These are phyloP conservation scores for Thinopyrum elongatum DNA, from an alignment of 176 grass and related monocot genomes.

Conservation along the genomic window DNA sequence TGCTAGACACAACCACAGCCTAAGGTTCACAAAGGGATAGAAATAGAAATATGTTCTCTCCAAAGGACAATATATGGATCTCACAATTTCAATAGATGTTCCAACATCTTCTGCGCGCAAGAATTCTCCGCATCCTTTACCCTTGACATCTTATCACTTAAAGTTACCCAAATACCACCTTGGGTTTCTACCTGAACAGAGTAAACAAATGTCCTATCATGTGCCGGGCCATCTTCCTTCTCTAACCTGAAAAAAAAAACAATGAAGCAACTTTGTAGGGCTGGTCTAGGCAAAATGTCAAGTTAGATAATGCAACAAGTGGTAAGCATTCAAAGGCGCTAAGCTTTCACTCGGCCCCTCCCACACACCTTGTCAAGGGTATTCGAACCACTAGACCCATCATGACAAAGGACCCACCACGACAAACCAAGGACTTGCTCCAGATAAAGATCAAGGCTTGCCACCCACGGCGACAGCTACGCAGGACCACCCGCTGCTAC, in stretches of 20 bases:
- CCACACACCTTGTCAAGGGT: too few relatives aligned
- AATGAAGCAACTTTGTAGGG: background rate
- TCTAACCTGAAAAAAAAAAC: constrained; percentile 61
- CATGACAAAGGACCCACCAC: too few relatives aligned
- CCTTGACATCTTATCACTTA: constrained; percentile 56
- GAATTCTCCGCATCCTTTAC: constrained; percentile 81
- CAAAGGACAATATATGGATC: background rate
- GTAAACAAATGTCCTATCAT: constrained; percentile 62
- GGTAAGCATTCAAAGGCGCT: background rate
- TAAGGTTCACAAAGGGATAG: background rate
- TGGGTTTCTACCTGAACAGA: constrained; percentile 56
- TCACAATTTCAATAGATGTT: constrained; percentile 32
- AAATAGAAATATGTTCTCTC: background rate
- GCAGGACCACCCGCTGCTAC: too few relatives aligned
- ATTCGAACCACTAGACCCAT: too few relatives aligned
- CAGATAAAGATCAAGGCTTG: background rate
- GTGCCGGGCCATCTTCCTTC: constrained; percentile 64
- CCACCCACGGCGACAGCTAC: too few relatives aligned
- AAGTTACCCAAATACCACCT: constrained; percentile 34
- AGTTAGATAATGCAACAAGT: background rate
- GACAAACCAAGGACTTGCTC: too few relatives aligned
- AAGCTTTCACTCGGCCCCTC: too few relatives aligned
- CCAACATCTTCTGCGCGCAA: constrained; percentile 61
- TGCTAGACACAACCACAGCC: background rate
- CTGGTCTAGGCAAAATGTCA: background rate